Evolutionary conservation across 371 early-diverging fungal species (phyloP).

Genomic region (Mucor irregularis): DNA sequence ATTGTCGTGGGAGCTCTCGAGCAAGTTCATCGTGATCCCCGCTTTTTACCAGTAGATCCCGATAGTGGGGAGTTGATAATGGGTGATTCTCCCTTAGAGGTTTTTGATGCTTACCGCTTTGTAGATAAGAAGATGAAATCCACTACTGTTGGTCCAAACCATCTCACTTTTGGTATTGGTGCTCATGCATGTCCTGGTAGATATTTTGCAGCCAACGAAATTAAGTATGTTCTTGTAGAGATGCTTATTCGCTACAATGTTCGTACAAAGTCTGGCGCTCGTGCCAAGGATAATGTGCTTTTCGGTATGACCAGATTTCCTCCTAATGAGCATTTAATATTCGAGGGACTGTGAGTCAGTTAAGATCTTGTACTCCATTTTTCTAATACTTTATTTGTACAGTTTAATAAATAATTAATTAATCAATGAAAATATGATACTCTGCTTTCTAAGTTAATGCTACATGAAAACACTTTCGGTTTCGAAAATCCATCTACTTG

Average conservation of each 20-base stretch:
- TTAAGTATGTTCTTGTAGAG: slow-evolving; percentile 39
- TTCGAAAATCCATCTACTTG: too few species aligned
- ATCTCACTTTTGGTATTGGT: slow-evolving; percentile 34
- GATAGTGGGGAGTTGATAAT: not conserved
- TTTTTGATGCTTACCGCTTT: slow-evolving; percentile 35
- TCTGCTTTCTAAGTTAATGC: too few species aligned
- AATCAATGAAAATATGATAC: too few species aligned
- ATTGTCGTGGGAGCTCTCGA: slow-evolving; percentile 25
- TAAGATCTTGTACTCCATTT: not conserved
- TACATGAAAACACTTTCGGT: too few species aligned
- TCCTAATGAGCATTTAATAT: slow-evolving; percentile 26
- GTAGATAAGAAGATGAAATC: slow-evolving; percentile 18
- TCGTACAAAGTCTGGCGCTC: slow-evolving; percentile 25
- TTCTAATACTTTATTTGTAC: not conserved
- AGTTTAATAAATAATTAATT: too few species aligned
- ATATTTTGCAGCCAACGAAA: slow-evolving; percentile 50
- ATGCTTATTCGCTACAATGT: slow-evolving; percentile 27
- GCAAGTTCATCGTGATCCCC: slow-evolving; percentile 20
- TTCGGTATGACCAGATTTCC: slow-evolving; percentile 38
- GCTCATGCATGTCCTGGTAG: slow-evolving; percentile 55
- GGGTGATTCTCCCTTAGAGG: slow-evolving; percentile 7
- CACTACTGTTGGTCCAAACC: slow-evolving; percentile 23
- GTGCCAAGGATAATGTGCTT: slow-evolving; percentile 23
- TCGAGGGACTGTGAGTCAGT: slow-evolving; percentile 6
- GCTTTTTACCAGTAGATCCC: slow-evolving; percentile 7